These are phyloP conservation scores for Dendrobium catenatum DNA, from an alignment of 106 monocot species.

Conservation along the genomic window DNA sequence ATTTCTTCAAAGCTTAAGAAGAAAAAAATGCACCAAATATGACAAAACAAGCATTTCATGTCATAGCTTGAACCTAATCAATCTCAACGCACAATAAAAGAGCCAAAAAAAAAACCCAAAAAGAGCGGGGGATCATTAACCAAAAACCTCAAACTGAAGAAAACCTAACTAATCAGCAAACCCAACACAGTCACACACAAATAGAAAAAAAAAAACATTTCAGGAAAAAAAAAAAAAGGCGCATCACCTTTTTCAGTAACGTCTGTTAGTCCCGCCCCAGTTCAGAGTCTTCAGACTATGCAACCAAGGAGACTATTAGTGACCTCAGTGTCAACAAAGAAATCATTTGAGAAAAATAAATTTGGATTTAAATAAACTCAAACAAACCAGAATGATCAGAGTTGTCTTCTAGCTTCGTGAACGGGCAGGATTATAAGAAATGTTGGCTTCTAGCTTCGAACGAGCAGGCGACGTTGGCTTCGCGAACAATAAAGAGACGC, in stretches of 20 bases:
- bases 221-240: background rate
- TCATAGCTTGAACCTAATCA: background rate
- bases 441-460: no score
- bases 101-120: background rate
- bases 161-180: background rate
- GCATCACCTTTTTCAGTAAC: constrained; percentile 9
- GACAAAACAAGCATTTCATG: background rate
- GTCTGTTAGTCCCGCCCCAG: no score
- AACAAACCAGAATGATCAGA: no score
- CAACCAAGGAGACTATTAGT: no score
- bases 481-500: no score
- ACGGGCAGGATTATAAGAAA: no score
- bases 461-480: no score
- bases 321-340: no score
- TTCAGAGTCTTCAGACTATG: no score
- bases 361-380: no score
- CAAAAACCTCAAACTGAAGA: background rate
- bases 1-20: background rate
- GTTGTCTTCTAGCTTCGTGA: no score
- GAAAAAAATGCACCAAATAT: background rate
- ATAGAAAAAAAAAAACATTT: background rate
- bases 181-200: background rate
- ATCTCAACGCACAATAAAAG: background rate
- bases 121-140: background rate
- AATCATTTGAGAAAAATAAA: no score